Base-by-base conservation (phyloP, 495 filamentous ascomycete genomes). In the Talaromyces proteolyticus region DNA sequence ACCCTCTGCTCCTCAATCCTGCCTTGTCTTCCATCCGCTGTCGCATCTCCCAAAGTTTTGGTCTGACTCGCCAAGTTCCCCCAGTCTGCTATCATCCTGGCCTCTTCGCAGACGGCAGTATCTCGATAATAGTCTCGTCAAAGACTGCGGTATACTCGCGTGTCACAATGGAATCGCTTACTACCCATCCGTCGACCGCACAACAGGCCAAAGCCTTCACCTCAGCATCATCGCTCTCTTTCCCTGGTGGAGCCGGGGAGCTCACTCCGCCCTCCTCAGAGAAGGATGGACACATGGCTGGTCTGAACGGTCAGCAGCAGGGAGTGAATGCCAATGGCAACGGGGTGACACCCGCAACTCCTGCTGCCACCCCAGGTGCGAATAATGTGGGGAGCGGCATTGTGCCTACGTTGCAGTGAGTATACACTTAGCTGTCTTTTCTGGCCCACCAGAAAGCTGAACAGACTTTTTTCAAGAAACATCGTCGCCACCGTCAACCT, bases 401-500 rank as follows among this genome's bases (percentile, higher is more conserved):
- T 66, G 90, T 96, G 60, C 92, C 93, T 58, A 96, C 92, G 51
- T 82, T 96, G 81, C 93, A 97, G 92, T 96, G 86, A 89, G 88
- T 91, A 86, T 85, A 69, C 55, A 68, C 69, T 72, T 59, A 63
- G 47, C 63, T 63, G 70, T 68, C 63, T 68, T 59, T 67, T 69
- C 69, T 76, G 64, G 66, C 58, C 57, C 57, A 63, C 64, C 63
- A 64, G 63, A 68, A 56, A 66, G 63, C 72, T 75, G 72, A 75
- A 74, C 65, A 64, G 74, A 77, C 69, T 65, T 37, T 58, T 58
- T 56, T 75, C 66, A 89, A 96, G 91, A 85, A 98, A 98, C 82
- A 96, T 98, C 77, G 93, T 98, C 73, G 91, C 93, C 51, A 98
- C 93, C 57, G 93, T 98, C 79, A 97, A 97, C 70, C 83, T 98